A percentile compares a stretch with the other conserved stretches of the same genome.
phyloP scores from a whole-genome alignment of 345 rosid genomes.

The Syzygium aromaticum region DNA sequence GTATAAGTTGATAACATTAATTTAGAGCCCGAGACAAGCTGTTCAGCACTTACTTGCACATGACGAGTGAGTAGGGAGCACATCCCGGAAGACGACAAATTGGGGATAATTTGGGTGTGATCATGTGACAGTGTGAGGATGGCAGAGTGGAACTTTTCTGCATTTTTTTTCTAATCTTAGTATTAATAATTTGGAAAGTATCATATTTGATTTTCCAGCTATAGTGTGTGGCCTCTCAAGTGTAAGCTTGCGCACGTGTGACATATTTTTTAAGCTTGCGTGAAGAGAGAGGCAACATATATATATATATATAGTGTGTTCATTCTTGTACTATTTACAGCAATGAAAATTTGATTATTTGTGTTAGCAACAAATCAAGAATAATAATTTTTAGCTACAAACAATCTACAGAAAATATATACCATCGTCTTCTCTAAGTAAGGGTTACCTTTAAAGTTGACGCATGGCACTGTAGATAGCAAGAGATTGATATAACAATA shows the following conservation, averaged over 20 bases:
- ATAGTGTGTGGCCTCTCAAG: neutral
- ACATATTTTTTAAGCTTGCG: neutral
- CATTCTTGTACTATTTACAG: neutral
- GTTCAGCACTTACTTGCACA: slow-evolving; percentile 1
- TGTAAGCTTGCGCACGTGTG: neutral
- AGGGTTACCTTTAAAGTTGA: too few species aligned
- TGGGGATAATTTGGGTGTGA: neutral
- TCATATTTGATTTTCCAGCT: neutral
- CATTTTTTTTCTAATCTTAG: neutral
- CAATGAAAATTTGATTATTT: neutral
- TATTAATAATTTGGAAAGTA: neutral
- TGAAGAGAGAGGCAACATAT: neutral
- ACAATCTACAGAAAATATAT: neutral
- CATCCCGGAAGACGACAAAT: neutral
- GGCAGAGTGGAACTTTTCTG: neutral
- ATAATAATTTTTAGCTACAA: neutral
- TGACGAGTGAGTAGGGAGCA: neutral
- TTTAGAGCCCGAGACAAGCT: neutral
- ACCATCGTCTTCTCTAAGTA: neutral
- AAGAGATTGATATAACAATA: too few species aligned
- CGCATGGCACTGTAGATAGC: too few species aligned
- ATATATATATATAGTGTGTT: neutral
- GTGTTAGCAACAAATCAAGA: neutral
- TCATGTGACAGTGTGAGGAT: neutral
- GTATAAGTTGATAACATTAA: neutral